Evolutionary conservation across 1,284 basidiomycete species (phyloP), one percentile per base, ranked within the genome.

Genomic region (Cutaneotrichosporon cyanovorans): DNA sequence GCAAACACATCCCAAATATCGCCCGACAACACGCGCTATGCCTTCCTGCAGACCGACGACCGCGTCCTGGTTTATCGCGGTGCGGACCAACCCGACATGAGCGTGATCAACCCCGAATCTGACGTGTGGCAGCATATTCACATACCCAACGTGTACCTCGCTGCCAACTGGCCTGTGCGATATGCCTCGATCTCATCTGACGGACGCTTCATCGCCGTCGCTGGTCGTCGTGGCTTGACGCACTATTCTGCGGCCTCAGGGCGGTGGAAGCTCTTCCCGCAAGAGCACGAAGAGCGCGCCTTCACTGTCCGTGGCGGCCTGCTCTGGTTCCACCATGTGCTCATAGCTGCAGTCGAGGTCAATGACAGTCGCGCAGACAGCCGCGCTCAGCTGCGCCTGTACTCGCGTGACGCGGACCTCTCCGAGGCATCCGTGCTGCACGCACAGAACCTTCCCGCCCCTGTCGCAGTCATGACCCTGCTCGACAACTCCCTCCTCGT

Each of bases 71-170:
- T 98, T n/a, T 98, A 97, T 66, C 81, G 95, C 49, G 93, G 95
- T 3, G 87, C 89, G 18, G 93, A 98, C 69, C 91, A 96, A 69
- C 91, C 90, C 8, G 93, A 98, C 63, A 86, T 95, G 82, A 92
- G 89, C 62, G 84, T 98, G 40, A 96, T 98, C 66, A 96, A 96
- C 63, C 93, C 93, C n/a, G 92, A 96, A 63, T 89, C 88, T 3
- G 93, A 97, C 61, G 90, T 96, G 8, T 96, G 92, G 90, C 89
- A 96, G 59, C 85, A 89, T 71, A 85, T 96, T 68, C 53, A 72
- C 67, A 64, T 98, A n/a, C 95, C 95, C 0, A 81, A 85, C 59
- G 74, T 76, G 18, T 99, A 98, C 70, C 74, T 97, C 32, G 80
- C 89, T 1, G 78, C 81, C 12, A 95, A 98, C 61, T 96, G 93